These are phyloP conservation scores for Fusarium poae DNA, from an alignment of 2,329 filamentous ascomycete species.

Conservation along the genomic window DNA sequence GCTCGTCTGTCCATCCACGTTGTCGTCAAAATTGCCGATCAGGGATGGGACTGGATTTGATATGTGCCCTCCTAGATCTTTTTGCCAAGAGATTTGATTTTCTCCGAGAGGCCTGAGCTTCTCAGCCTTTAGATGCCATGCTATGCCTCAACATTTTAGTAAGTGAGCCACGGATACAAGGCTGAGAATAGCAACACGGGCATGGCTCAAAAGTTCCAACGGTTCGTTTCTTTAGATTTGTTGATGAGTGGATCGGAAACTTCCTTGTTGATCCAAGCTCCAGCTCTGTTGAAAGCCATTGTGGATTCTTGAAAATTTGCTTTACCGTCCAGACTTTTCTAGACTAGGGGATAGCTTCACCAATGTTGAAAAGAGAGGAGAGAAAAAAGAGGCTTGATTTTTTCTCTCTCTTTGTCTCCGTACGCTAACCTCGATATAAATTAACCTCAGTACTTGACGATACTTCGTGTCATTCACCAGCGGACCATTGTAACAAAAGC, in stretches of 20 bases:
- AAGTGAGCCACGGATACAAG: slow-evolving; percentile 6
- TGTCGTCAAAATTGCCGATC: slow-evolving; percentile 40
- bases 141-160: background rate
- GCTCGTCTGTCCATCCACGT: background rate
- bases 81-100: slow-evolving; percentile 44
- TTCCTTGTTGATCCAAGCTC: slow-evolving; percentile 16
- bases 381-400: slow-evolving; percentile 9
- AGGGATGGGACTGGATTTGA: slow-evolving; percentile 44
- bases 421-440: slow-evolving; percentile 27
- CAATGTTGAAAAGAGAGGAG: slow-evolving; percentile 1
- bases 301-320: slow-evolving; percentile 42
- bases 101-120: slow-evolving; percentile 38
- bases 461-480: slow-evolving; percentile 21
- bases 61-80: slow-evolving; percentile 33
- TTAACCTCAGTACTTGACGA: slow-evolving; percentile 23
- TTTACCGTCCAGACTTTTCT: slow-evolving; percentile 36
- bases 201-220: slow-evolving; percentile 8
- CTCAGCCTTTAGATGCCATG: slow-evolving; percentile 1
- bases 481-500: slow-evolving; percentile 3
- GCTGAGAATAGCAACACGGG: slow-evolving; percentile 18
- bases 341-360: slow-evolving; percentile 17
- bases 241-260: slow-evolving; percentile 1
- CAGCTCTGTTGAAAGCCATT: slow-evolving; percentile 11
- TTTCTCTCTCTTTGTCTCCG: slow-evolving; percentile 1
- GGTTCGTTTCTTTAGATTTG: slow-evolving; percentile 12